Percentiles rank a stretch among this genome's conserved stretches.
phyloP scores from a whole-genome alignment of 2,329 filamentous ascomycete genomes.

The Stagonosporopsis rhizophila region DNA sequence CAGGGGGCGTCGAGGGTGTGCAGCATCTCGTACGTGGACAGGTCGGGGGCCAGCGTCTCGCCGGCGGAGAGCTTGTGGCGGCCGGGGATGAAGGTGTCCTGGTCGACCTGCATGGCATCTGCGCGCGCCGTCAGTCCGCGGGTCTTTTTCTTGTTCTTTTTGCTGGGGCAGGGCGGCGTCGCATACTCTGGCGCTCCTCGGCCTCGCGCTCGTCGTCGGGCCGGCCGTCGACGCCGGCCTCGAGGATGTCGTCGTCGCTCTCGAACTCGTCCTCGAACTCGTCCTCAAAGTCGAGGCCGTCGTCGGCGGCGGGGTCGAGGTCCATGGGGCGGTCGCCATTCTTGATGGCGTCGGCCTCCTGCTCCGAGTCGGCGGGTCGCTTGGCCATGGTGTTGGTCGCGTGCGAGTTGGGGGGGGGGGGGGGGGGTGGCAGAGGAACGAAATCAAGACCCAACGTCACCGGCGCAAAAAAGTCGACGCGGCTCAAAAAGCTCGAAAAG shows the following conservation, averaged over 20 bases:
- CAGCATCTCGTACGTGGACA: conserved; percentile 97
- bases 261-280: conserved; percentile 94
- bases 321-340: conserved; percentile 66
- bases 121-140: conserved; percentile 3
- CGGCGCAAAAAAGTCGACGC: neutral
- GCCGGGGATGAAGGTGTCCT: conserved; percentile 94
- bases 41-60: conserved; percentile 88
- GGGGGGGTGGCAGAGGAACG: neutral
- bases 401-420: neutral
- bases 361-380: conserved; percentile 62
- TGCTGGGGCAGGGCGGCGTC: too few relatives aligned
- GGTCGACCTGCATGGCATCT: conserved; percentile 91
- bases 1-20: conserved; percentile 93
- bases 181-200: conserved; percentile 75
- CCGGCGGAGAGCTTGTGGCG: conserved; percentile 89
- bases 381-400: conserved; percentile 62
- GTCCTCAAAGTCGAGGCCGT: conserved; percentile 83
- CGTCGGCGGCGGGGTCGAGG: conserved; percentile 53
- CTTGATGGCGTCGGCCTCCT: conserved; percentile 63
- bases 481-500: conserved; percentile 1
- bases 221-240: conserved; percentile 90
- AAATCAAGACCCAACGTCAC: neutral
- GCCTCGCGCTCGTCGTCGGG: conserved; percentile 92
- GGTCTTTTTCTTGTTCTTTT: too few relatives aligned
- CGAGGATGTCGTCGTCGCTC: conserved; percentile 89